A percentile compares a stretch with the other conserved stretches of the same genome.
These are phyloP conservation scores for Aureobasidium leucospermi DNA, from an alignment of 2,329 filamentous ascomycete species.

Conservation along the genomic window DNA sequence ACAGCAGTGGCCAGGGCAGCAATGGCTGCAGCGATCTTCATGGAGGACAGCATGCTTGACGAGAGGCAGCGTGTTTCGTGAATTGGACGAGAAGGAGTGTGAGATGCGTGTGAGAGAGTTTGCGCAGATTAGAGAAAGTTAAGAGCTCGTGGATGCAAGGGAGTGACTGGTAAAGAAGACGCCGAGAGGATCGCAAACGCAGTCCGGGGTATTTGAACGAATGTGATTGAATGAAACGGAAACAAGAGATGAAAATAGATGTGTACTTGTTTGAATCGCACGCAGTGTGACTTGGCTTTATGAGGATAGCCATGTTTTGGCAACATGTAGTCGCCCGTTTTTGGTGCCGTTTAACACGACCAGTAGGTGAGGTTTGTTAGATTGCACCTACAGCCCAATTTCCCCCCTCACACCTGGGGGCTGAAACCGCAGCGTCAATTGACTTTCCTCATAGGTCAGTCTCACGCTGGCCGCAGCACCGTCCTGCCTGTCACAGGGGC, in stretches of 20 bases:
- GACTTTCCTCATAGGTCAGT: neutral
- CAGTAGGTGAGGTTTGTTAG: constrained; percentile 1
- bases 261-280: neutral
- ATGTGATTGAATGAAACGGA: neutral
- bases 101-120: neutral
- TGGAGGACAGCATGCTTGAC: neutral
- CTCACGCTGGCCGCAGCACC: neutral
- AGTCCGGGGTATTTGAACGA: constrained; percentile 2
- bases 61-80: neutral
- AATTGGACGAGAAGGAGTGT: neutral
- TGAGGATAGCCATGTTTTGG: neutral
- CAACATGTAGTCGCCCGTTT: constrained; percentile 2
- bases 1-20: constrained; percentile 12
- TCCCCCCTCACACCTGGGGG: neutral
- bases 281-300: constrained; percentile 3
- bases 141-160: constrained; percentile 3
- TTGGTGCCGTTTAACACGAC: constrained; percentile 4
- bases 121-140: constrained; percentile 3
- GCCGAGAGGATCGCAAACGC: constrained; percentile 2
- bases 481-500: constrained; percentile 2
- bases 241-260: constrained; percentile 9
- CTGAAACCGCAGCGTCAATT: constrained; percentile 11
- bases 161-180: neutral
- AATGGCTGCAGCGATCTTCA: constrained; percentile 1
- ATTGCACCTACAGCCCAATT: constrained; percentile 9